These are phyloP conservation scores for Balamuthia mandrillaris DNA, from an alignment of 208 protist genomes.

Conservation along the genomic window DNA sequence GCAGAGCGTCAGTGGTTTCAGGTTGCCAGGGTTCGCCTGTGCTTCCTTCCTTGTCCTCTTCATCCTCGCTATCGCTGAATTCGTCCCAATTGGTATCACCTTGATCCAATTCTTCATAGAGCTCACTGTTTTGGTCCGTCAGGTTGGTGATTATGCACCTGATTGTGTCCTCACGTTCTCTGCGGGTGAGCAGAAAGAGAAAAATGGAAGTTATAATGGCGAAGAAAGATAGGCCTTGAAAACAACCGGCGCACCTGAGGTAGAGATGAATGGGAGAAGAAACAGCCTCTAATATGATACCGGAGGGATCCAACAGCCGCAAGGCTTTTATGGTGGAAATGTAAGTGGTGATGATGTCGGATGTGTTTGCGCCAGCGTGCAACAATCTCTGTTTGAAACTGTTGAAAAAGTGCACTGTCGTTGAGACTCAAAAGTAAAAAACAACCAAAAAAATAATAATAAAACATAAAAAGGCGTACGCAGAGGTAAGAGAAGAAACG, in stretches of 20 bases:
- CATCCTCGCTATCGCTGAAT: neutral
- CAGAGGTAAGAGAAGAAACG: neutral
- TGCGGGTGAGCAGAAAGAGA: neutral
- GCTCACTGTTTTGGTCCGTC: neutral
- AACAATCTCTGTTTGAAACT: neutral
- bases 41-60: conserved; percentile 4
- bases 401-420: no score
- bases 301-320: neutral
- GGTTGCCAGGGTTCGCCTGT: no score
- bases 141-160: neutral
- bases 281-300: neutral
- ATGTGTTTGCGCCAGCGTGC: conserved; percentile 8
- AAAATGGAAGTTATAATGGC: neutral
- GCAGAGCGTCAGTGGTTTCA: no score
- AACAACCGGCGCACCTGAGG: neutral
- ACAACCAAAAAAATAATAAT: neutral
- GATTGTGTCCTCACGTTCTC: conserved; percentile 11
- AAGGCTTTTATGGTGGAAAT: neutral
- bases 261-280: neutral
- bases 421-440: no score
- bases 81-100: neutral
- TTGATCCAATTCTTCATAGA: conserved; percentile 13
- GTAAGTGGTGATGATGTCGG: conserved; percentile 11
- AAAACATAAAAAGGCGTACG: neutral
- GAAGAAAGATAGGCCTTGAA: neutral